A percentile compares a stretch with the other conserved stretches of the same genome.
These are phyloP conservation scores for Cucurbitaria berberidis DNA, from an alignment of 2,329 filamentous ascomycete genomes.

Conservation along the genomic window DNA sequence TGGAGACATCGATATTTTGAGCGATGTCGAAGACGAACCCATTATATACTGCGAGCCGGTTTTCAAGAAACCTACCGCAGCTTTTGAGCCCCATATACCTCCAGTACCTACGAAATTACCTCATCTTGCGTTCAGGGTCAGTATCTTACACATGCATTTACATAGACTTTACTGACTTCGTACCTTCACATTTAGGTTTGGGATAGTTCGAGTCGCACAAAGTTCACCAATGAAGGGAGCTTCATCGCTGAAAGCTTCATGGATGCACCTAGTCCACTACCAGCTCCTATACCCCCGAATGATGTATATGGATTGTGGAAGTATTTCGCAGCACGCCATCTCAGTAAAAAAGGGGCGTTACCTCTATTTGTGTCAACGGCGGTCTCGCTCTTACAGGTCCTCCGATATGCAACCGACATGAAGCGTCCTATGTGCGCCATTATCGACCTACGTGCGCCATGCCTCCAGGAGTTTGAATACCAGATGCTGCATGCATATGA, in stretches of 20 bases:
- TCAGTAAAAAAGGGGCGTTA: constrained; percentile 4
- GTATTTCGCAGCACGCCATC: constrained; percentile 1
- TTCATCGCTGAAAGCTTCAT: constrained; percentile 8
- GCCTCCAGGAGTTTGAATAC: background rate
- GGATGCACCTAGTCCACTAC: background rate
- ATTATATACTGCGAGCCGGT: background rate
- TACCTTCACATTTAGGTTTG: no score
- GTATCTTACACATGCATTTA: no score
- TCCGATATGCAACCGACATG: constrained; percentile 10
- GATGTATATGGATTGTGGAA: background rate
- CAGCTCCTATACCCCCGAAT: background rate
- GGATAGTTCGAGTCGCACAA: constrained; percentile 4
- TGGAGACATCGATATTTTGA: background rate
- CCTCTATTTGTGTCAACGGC: constrained; percentile 11
- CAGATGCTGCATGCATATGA: background rate
- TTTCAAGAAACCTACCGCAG: no score
- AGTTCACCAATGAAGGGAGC: constrained; percentile 4
- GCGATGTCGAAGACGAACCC: background rate
- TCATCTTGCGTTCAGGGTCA: constrained; percentile 4
- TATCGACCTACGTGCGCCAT: background rate
- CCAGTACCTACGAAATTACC: background rate
- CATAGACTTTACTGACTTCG: no score
- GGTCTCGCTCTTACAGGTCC: constrained; percentile 7
- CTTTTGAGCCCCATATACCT: background rate
- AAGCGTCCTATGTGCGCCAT: constrained; percentile 3